A percentile compares a stretch with the other conserved stretches of the same genome.
Evolutionary conservation across 345 rosid genomes (phyloP).

Genomic region (Gossypium australe): DNA sequence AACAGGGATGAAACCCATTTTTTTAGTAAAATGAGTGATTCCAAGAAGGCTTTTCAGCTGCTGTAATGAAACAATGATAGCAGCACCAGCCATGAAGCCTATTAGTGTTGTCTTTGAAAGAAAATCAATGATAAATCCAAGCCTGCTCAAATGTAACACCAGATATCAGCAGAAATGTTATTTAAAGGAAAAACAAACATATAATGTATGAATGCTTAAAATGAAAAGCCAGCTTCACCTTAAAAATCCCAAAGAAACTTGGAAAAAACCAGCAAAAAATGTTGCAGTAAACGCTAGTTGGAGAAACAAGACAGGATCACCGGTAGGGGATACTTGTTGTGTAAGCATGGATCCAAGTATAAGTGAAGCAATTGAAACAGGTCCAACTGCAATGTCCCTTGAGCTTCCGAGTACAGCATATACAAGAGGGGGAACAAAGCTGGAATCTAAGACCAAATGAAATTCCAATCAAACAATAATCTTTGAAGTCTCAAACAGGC

Average conservation of each 20-base stretch:
- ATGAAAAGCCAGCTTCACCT: slow-evolving; percentile 35
- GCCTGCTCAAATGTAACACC: slow-evolving; percentile 32
- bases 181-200: not conserved
- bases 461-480: not conserved
- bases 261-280: slow-evolving; percentile 90
- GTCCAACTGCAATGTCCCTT: slow-evolving; percentile 92
- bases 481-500: not conserved
- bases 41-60: slow-evolving; percentile 90
- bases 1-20: slow-evolving; percentile 83
- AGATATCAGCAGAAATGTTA: not conserved
- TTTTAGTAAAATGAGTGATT: slow-evolving; percentile 75
- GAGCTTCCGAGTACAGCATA: slow-evolving; percentile 94
- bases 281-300: slow-evolving; percentile 85
- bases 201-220: no score
- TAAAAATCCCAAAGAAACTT: slow-evolving; percentile 81
- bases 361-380: slow-evolving; percentile 84
- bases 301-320: slow-evolving; percentile 58
- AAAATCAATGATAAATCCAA: slow-evolving; percentile 87
- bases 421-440: slow-evolving; percentile 90
- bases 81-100: slow-evolving; percentile 99
- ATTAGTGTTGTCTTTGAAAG: slow-evolving; percentile 83
- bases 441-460: slow-evolving; percentile 51
- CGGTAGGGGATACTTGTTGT: slow-evolving; percentile 70
- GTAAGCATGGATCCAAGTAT: slow-evolving; percentile 89
- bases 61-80: slow-evolving; percentile 81